phyloP scores from a whole-genome alignment of 1,139 yeast genomes.

The Taiozyma sp. region DNA sequence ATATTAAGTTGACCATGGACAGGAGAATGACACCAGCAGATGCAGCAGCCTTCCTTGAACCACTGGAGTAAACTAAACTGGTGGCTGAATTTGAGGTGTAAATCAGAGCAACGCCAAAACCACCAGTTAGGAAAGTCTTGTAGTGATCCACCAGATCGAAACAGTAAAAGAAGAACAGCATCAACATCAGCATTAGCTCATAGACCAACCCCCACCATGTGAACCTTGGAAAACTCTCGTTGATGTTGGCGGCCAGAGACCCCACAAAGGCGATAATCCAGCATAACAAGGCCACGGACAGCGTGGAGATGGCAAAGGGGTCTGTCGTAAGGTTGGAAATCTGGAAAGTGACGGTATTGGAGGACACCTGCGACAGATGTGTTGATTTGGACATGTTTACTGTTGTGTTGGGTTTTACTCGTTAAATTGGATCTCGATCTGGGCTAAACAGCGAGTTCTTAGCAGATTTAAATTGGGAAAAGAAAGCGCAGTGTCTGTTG shows the following conservation, averaged over 20 bases:
- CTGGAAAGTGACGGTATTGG: slow-evolving; percentile 5
- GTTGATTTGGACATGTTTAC: not conserved
- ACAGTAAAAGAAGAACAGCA: slow-evolving; percentile 56
- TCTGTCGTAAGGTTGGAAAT: slow-evolving; percentile 54
- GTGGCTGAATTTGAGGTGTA: slow-evolving; percentile 83
- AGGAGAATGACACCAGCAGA: slow-evolving; percentile 88
- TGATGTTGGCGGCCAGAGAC: slow-evolving; percentile 56
- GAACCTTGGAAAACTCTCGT: slow-evolving; percentile 60
- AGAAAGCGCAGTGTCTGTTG: not conserved
- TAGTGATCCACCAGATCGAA: slow-evolving; percentile 69
- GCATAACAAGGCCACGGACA: slow-evolving; percentile 54
- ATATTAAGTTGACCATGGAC: slow-evolving; percentile 70
- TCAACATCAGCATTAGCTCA: slow-evolving; percentile 54
- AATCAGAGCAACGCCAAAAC: slow-evolving; percentile 51
- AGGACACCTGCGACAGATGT: not conserved
- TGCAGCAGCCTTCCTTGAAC: slow-evolving; percentile 70
- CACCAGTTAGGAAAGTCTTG: slow-evolving; percentile 35
- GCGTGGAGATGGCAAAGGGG: slow-evolving; percentile 67
- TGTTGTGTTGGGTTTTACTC: not conserved
- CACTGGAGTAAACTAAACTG: slow-evolving; percentile 62
- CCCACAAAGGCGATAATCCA: slow-evolving; percentile 91
- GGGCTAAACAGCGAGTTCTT: not conserved
- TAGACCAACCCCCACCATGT: slow-evolving; percentile 98
- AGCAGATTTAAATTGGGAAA: not conserved
- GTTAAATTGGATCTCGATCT: not conserved